These are phyloP conservation scores for Forsythia suspensa DNA, from an alignment of 257 asterid species.

Conservation along the genomic window DNA sequence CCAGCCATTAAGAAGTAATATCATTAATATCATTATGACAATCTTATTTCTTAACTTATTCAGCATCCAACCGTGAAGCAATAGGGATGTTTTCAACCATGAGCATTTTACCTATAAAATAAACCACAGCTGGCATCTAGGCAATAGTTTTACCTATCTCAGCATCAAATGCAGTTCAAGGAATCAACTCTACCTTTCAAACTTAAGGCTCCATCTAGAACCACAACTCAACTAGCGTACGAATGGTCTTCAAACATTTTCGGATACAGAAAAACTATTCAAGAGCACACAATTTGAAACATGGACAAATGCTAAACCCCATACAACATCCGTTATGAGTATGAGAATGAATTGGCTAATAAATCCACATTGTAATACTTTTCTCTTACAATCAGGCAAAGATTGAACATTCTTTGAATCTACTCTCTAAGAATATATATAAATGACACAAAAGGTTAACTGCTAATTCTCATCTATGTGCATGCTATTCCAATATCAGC, in stretches of 20 bases:
- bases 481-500: slow-evolving; percentile 19
- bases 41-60: background rate
- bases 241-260: background rate
- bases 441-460: slow-evolving; percentile 37
- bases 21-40: background rate
- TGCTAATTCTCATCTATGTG: slow-evolving; percentile 31
- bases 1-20: background rate
- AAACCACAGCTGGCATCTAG: background rate
- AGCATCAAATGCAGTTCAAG: background rate
- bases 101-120: background rate
- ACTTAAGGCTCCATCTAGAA: background rate
- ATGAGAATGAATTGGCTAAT: background rate
- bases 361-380: slow-evolving; percentile 11
- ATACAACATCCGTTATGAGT: background rate
- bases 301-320: slow-evolving; percentile 7
- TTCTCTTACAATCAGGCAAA: slow-evolving; percentile 9
- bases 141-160: background rate
- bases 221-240: slow-evolving; percentile 2
- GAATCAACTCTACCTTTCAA: background rate
- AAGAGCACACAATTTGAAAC: background rate
- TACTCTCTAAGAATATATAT: slow-evolving; percentile 11
- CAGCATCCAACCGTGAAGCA: background rate
- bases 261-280: background rate
- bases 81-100: background rate
- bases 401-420: slow-evolving; percentile 2